Evolutionary conservation across 2,329 filamentous ascomycete species (phyloP), one percentile per base, ranked within the genome.

Genomic region (Trichoderma endophyticum): DNA sequence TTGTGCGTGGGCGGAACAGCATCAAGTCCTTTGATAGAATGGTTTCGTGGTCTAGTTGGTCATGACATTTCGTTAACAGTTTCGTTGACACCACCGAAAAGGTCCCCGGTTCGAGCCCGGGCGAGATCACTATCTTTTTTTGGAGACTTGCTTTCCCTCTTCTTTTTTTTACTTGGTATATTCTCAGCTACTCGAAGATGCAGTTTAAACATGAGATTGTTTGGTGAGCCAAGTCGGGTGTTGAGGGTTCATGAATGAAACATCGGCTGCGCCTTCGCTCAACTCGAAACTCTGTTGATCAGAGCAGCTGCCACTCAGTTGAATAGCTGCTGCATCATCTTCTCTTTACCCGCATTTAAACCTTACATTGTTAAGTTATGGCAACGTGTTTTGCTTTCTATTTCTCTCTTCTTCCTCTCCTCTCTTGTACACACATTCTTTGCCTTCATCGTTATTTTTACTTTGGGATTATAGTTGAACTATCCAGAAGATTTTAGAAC

Each of bases 1-100:
- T 60, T 59, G 65, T 48, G 36, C 6, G 34, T 6, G 3, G 2
- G 7, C 18, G 18, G 24, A 48, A 43, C 6, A 14, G 51, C 36
- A 71, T 62, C 70, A 15, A 26, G 34, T 39, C 64, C 6, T 6
- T 8, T 12, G 12, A 36, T 18, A 48, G 39, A n/a, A 39, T 72
- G 71, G 71, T 72, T 70, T 72, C 71, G 71, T 72, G 65, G 71
- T 72, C 71, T 72, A 72, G 71, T 72, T 72, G 71, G 71, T 72
- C 34, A 72, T 72, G 71, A 70, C 71, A 72, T 72, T 70, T 72
- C 71, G 71, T 70, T 72, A 69, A 72, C 71, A 71, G 24, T 36
- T 36, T 67, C 0, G 70, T 71, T 71, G 62, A 71, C 70, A 32
- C 70, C 70, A 72, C 71, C 71, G 71, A 72, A 70, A 72, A 72